Conservation (phyloP, 805 yeast genomes). For the Sungouiozyma intestinalis region DNA sequence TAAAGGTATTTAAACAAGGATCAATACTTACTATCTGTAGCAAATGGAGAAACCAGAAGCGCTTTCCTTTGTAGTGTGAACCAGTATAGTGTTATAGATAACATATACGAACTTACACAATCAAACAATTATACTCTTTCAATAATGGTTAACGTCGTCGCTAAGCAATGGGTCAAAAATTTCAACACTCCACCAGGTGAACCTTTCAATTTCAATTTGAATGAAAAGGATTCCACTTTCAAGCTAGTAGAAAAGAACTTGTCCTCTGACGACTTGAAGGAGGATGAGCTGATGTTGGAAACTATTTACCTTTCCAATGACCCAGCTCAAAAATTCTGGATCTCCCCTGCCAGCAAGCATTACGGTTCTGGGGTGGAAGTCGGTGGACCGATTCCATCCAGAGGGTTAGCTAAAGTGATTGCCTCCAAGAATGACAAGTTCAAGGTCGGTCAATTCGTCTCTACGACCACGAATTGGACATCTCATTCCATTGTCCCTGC, state of each 20-base stretch:
- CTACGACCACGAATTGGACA: slow-evolving; percentile 37
- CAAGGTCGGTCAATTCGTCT: slow-evolving; percentile 36
- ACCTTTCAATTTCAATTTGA: slow-evolving; percentile 19
- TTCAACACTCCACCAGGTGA: slow-evolving; percentile 19
- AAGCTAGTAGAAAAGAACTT: slow-evolving; percentile 15
- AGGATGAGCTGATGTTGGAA: slow-evolving; percentile 37
- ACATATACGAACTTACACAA: neutral
- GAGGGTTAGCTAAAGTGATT: slow-evolving; percentile 42
- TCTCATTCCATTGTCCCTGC: slow-evolving; percentile 33
- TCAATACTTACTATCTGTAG: no score
- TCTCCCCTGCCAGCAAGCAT: slow-evolving; percentile 26
- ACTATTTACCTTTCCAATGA: slow-evolving; percentile 42
- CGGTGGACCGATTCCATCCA: slow-evolving; percentile 36
- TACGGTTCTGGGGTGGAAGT: slow-evolving; percentile 29
- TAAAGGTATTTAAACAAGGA: neutral
- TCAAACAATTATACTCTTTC: neutral
- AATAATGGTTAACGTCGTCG: slow-evolving; percentile 11
- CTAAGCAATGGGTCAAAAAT: slow-evolving; percentile 26
- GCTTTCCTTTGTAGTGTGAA: neutral
- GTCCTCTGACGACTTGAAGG: slow-evolving; percentile 21
- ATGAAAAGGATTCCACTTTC: slow-evolving; percentile 24
- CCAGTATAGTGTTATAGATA: neutral
- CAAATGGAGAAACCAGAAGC: neutral
- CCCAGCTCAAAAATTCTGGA: slow-evolving; percentile 55
- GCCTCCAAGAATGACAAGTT: slow-evolving; percentile 35